A percentile compares a stretch with the other conserved stretches of the same genome.
Conservation (phyloP, 495 filamentous ascomycete species). For the Podospora pseudoanserina region DNA sequence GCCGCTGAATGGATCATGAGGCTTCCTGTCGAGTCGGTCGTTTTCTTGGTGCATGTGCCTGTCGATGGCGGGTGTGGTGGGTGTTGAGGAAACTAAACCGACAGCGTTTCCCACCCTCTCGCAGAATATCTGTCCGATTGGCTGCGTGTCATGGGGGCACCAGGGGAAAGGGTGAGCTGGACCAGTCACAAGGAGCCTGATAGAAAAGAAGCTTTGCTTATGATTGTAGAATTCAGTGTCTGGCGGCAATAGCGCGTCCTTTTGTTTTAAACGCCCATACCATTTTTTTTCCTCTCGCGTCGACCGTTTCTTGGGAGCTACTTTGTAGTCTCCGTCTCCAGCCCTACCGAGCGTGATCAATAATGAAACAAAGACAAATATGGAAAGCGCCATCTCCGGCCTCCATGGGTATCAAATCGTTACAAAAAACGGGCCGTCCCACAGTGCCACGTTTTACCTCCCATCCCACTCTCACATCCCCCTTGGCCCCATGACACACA, state of each 20-base stretch:
- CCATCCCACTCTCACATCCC: neutral
- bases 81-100: neutral
- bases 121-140: neutral
- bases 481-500: neutral
- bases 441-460: neutral
- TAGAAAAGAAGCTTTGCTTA: neutral
- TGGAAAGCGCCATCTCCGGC: conserved; percentile 16
- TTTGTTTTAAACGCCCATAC: neutral
- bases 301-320: neutral
- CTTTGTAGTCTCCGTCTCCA: conserved; percentile 4
- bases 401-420: conserved; percentile 30
- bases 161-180: neutral
- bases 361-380: conserved; percentile 18
- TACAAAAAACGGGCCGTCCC: conserved; percentile 14
- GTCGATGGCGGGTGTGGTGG: neutral
- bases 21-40: neutral
- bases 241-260: neutral
- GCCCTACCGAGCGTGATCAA: conserved; percentile 10
- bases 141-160: neutral
- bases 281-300: neutral
- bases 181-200: neutral
- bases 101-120: neutral
- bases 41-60: neutral
- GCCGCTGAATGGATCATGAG: conserved; percentile 22
- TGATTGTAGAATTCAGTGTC: neutral